Base-by-base conservation (phyloP, 2,329 filamentous ascomycete genomes). In the Ambrosiella beaveri region DNA sequence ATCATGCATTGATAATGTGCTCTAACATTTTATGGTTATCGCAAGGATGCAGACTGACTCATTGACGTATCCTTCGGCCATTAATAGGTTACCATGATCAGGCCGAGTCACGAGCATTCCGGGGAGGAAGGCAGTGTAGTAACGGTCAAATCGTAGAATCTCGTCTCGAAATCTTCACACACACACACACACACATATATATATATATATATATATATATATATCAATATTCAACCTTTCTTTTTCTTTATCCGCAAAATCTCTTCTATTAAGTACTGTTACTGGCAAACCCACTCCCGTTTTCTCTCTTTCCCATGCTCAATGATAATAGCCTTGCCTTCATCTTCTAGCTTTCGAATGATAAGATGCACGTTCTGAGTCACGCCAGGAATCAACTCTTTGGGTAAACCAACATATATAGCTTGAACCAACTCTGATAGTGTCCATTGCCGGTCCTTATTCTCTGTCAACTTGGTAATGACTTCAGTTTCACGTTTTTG, bases 391-490 rank as follows among this genome's bases (percentile, higher is more conserved):
- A 90, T 86, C 63, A 97, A 73, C 65, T 76, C 80, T 67, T 86
- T 81, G 0, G 86, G 84, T 19, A 95, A 83, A 64, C 88, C 82
- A 57, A 76, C 77, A 68, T 98, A 98, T 39, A 98, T 88, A 38
- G 86, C 73, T 69, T 85, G 86, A n/a, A 96, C 91, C 62, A 97
- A 74, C 60, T 91, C 87, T 77, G 88, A 84, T 7, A 81, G 76
- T 6, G 78, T 80, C 86, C 85, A 88, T 7, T 9, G 6, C 0
- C 69, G 68, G 47, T 71, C 71, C 5, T 27, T 15, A 15, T 15
- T 15, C 1, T 17, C 45, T 3, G 27, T 17, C 63, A 95, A 68
- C 0, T 84, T 80, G 58, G 78, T 75, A 15, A 93, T 63, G 3
- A 94, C 81, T 67, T 95, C 86, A 41, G 81, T 75, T 69, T 97